Conservation (phyloP, 129 eudicot species). For the Escallonia rubra region DNA sequence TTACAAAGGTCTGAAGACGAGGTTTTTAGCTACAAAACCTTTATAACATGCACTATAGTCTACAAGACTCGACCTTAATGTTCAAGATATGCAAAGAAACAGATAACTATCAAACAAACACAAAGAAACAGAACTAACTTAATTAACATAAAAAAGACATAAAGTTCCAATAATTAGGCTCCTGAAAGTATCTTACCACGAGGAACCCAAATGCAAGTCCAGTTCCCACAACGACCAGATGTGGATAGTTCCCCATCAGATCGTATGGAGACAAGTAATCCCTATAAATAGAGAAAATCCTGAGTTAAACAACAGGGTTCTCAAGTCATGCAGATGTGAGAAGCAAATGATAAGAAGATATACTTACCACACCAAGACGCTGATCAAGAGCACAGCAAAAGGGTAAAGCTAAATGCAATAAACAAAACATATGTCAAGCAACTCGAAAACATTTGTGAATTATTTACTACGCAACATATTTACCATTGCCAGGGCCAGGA, state of each 20-base stretch:
- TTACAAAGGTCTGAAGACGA: too few relatives aligned
- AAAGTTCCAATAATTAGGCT: neutral
- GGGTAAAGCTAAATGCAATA: slow-evolving; percentile 64
- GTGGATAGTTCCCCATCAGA: slow-evolving; percentile 71
- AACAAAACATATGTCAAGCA: slow-evolving; percentile 15
- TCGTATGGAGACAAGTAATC: slow-evolving; percentile 72
- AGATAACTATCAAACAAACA: too few relatives aligned
- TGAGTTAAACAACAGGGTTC: slow-evolving; percentile 1
- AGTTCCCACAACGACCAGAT: slow-evolving; percentile 72
- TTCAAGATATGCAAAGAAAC: too few relatives aligned
- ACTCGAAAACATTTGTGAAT: slow-evolving; percentile 1
- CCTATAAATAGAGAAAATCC: slow-evolving; percentile 39
- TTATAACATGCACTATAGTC: too few relatives aligned
- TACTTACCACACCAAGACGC: slow-evolving; percentile 68
- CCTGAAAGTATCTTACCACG: slow-evolving; percentile 56
- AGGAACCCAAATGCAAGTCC: slow-evolving; percentile 96
- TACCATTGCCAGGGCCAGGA: slow-evolving; percentile 93
- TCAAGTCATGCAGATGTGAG: neutral
- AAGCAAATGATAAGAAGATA: slow-evolving; percentile 4
- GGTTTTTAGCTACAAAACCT: too few relatives aligned
- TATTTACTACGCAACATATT: slow-evolving; percentile 1
- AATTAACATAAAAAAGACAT: neutral
- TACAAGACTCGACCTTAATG: too few relatives aligned
- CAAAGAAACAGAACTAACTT: too few relatives aligned
- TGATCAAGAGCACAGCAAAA: slow-evolving; percentile 60